A percentile compares a stretch with the other conserved stretches of the same genome.
Evolutionary conservation across 768 basidiomycete genomes (phyloP).

Genomic region (Phanerodontia chrysosporium): DNA sequence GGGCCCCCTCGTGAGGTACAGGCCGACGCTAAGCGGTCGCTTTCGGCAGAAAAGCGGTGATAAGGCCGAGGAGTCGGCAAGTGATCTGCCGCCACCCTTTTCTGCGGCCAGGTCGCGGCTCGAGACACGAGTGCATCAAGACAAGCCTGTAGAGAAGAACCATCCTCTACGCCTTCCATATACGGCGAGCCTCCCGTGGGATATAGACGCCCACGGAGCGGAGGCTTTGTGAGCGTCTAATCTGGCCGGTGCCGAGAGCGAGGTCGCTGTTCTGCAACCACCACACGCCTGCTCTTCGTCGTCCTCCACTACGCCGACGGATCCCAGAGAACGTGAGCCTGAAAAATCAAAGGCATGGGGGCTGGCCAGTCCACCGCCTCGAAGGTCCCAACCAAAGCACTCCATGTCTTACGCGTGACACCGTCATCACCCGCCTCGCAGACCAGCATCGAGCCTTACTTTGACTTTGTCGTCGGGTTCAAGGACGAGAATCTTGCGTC

Average conservation of each 20-base stretch:
- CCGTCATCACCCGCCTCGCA: slow-evolving; percentile 85
- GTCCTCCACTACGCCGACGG: background rate
- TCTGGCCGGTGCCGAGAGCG: background rate
- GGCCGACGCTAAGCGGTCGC: background rate
- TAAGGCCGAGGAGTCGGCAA: background rate
- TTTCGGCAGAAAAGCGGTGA: background rate
- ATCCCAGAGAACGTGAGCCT: background rate
- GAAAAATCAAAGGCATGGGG: slow-evolving; percentile 45
- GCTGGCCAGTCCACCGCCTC: slow-evolving; percentile 63
- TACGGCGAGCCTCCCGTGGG: background rate
- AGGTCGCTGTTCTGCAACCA: background rate
- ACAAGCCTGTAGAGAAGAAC: background rate
- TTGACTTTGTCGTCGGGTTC: slow-evolving; percentile 94
- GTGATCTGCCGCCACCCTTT: background rate
- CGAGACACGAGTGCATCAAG: background rate
- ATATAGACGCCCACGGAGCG: background rate
- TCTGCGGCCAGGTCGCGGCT: background rate
- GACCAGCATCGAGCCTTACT: slow-evolving; percentile 86
- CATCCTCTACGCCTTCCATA: background rate
- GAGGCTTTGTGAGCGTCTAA: background rate
- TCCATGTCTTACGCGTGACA: slow-evolving; percentile 89
- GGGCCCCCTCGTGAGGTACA: background rate
- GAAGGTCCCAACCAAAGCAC: slow-evolving; percentile 54
- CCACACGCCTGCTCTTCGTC: background rate
- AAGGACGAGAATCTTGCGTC: slow-evolving; percentile 54